Conservation (phyloP, 805 yeast genomes). For the Wickerhamomyces queroliae region DNA sequence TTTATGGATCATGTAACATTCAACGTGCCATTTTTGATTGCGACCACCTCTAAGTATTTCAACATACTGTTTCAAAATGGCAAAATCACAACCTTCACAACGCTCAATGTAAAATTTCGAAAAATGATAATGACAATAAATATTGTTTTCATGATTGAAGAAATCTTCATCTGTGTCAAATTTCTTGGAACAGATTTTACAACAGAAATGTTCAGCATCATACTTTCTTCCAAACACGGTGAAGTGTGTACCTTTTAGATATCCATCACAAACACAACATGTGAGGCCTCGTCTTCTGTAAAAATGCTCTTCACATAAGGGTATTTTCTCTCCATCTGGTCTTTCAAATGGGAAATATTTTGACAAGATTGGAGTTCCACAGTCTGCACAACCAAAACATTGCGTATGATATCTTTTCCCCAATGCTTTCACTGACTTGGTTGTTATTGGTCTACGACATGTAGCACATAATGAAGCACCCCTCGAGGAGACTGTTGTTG, state of each 20-base stretch:
- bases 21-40: conserved; percentile 98
- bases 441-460: conserved; percentile 48
- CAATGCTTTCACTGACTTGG: conserved; percentile 85
- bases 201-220: conserved; percentile 93
- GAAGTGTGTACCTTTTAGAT: conserved; percentile 87
- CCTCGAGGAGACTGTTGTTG: conserved; percentile 4
- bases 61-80: conserved; percentile 91
- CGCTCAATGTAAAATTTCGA: conserved; percentile 79
- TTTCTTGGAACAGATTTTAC: conserved; percentile 77
- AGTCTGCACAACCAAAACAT: conserved; percentile 83
- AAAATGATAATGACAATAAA: conserved; percentile 90
- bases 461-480: conserved; percentile 35
- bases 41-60: conserved; percentile 88
- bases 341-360: conserved; percentile 82
- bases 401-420: conserved; percentile 76
- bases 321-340: conserved; percentile 37
- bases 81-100: conserved; percentile 90
- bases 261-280: conserved; percentile 81
- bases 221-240: conserved; percentile 90
- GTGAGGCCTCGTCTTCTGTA: conserved; percentile 78
- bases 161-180: conserved; percentile 91
- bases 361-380: conserved; percentile 74
- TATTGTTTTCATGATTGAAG: conserved; percentile 75
- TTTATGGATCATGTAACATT: conserved; percentile 95
- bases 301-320: conserved; percentile 89